Percentiles rank a stretch among this genome's conserved stretches.
phyloP scores from a whole-genome alignment of 2,329 filamentous ascomycete genomes.

The Fusarium agapanthi region DNA sequence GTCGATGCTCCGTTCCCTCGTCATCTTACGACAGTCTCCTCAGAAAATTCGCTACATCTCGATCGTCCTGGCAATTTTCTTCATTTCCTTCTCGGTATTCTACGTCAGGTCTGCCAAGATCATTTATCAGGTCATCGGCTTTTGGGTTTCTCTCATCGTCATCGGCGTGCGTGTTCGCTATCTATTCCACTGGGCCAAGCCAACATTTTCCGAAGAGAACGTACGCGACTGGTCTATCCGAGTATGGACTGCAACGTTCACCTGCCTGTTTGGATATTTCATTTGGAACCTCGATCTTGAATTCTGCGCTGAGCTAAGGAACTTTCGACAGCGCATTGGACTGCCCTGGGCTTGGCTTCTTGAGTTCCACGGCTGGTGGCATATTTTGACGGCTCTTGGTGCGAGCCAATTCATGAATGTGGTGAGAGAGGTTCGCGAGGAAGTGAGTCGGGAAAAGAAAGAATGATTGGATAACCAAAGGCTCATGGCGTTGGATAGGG shows the following conservation, averaged over 20 bases:
- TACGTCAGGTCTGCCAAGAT: constrained; percentile 55
- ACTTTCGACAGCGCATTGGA: constrained; percentile 55
- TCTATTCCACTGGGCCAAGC: constrained; percentile 46
- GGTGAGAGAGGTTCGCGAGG: constrained; percentile 40
- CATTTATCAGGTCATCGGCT: constrained; percentile 53
- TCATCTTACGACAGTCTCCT: constrained; percentile 54
- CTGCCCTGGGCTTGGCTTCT: constrained; percentile 64
- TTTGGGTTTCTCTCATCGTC: constrained; percentile 46
- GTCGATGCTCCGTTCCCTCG: constrained; percentile 60
- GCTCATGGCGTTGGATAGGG: background rate
- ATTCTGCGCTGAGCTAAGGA: constrained; percentile 58
- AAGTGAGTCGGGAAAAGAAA: constrained; percentile 30
- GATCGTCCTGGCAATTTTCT: constrained; percentile 50
- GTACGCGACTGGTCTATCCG: constrained; percentile 39
- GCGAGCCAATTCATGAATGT: constrained; percentile 54
- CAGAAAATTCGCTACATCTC: constrained; percentile 45
- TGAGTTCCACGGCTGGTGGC: constrained; percentile 72
- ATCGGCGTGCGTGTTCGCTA: constrained; percentile 48
- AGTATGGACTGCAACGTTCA: constrained; percentile 42
- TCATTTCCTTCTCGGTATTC: constrained; percentile 53
- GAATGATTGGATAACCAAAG: constrained; percentile 4
- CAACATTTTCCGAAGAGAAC: constrained; percentile 42
- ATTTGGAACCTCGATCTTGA: constrained; percentile 68
- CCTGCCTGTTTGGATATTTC: constrained; percentile 56
- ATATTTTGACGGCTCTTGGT: constrained; percentile 65